Evolutionary conservation across 805 yeast species (phyloP).

Genomic region (Torulaspora indica): DNA sequence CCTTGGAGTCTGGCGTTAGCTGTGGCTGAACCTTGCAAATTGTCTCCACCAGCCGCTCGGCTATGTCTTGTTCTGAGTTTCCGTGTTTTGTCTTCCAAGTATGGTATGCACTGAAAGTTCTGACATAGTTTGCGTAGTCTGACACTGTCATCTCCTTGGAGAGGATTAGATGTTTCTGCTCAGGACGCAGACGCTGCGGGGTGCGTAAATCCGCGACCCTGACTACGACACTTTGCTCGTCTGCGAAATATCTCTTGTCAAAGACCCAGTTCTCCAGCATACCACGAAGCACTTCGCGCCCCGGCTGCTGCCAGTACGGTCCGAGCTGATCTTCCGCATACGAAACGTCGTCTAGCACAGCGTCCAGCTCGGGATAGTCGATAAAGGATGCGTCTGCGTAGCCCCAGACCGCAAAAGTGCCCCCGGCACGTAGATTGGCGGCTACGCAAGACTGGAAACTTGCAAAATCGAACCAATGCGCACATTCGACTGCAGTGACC

Average conservation of each 20-base stretch:
- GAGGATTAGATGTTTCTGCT: conserved; percentile 30
- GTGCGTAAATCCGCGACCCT: conserved; percentile 16
- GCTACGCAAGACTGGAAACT: conserved; percentile 48
- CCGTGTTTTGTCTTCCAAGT: conserved; percentile 41
- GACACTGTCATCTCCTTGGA: conserved; percentile 41
- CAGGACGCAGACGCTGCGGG: conserved; percentile 14
- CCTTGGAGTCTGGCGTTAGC: conserved; percentile 11
- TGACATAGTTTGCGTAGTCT: conserved; percentile 48
- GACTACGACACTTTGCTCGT: conserved; percentile 36
- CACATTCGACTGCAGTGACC: conserved; percentile 75
- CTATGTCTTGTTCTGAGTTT: conserved; percentile 39
- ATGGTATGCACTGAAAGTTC: conserved; percentile 71
- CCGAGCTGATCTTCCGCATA: conserved; percentile 48
- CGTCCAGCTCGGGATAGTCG: conserved; percentile 51
- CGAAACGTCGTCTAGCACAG: conserved; percentile 47
- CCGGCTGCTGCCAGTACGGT: conserved; percentile 80
- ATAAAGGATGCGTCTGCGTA: conserved; percentile 67
- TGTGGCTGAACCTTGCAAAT: conserved; percentile 35
- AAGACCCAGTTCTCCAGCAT: conserved; percentile 31
- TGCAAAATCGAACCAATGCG: conserved; percentile 74
- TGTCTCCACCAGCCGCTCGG: conserved; percentile 46
- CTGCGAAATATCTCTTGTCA: conserved; percentile 37
- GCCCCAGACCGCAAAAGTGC: conserved; percentile 74
- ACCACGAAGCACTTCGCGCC: conserved; percentile 51
- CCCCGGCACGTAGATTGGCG: conserved; percentile 51